Conservation (phyloP, 2,329 filamentous ascomycete species). For the Penicillium thymicola region DNA sequence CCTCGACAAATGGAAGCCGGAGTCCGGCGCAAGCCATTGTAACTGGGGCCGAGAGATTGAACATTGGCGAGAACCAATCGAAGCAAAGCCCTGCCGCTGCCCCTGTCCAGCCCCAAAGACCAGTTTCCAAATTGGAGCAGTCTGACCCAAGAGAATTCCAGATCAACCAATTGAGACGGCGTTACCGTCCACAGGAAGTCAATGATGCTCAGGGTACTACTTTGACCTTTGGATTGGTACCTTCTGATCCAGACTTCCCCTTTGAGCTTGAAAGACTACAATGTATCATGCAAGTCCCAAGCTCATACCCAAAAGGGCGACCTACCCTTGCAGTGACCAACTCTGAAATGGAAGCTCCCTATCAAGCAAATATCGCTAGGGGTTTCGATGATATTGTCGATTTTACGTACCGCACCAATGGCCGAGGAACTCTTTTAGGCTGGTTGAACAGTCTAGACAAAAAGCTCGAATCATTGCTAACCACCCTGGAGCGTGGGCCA, state of each 20-base stretch:
- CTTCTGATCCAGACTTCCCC: conserved; percentile 80
- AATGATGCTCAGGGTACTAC: conserved; percentile 51
- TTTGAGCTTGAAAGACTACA: conserved; percentile 69
- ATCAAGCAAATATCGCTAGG: conserved; percentile 71
- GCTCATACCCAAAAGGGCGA: conserved; percentile 55
- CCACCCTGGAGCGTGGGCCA: conserved; percentile 66
- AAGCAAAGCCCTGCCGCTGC: conserved; percentile 39
- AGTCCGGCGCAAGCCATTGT: conserved; percentile 10
- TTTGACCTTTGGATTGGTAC: conserved; percentile 62
- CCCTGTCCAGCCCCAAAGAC: conserved; percentile 53
- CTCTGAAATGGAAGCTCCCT: conserved; percentile 67
- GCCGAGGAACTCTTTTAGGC: conserved; percentile 56
- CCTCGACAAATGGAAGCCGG: conserved; percentile 5
- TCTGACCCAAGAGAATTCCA: conserved; percentile 72
- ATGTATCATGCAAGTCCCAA: conserved; percentile 65
- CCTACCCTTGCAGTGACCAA: conserved; percentile 65
- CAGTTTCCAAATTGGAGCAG: conserved; percentile 61
- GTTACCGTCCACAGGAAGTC: conserved; percentile 56
- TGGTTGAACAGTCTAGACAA: conserved; percentile 69
- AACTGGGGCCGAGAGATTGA: conserved; percentile 18
- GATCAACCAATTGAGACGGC: conserved; percentile 66
- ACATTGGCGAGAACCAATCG: conserved; percentile 24
- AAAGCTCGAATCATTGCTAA: conserved; percentile 66
- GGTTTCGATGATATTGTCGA: conserved; percentile 66
- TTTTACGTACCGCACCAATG: conserved; percentile 46